A percentile compares a stretch with the other conserved stretches of the same genome.
phyloP scores from a whole-genome alignment of 768 basidiomycete genomes.

The Tylopilus plumbeoviolaceoides region DNA sequence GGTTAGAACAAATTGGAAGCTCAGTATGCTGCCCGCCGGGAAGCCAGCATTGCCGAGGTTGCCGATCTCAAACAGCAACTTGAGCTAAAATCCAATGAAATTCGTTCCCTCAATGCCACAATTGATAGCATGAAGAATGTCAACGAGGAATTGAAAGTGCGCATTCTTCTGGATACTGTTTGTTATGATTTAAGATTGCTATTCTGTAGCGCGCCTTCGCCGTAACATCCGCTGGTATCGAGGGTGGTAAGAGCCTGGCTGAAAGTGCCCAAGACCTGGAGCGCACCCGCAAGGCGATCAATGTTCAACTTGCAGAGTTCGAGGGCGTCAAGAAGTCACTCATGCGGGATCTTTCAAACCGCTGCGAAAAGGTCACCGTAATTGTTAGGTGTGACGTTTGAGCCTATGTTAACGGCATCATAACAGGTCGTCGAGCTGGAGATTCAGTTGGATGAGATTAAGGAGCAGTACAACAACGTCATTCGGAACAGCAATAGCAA shows the following conservation, averaged over 20 bases:
- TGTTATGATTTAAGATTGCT: background rate
- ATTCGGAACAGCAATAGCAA: slow-evolving; percentile 98
- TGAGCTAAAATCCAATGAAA: slow-evolving; percentile 79
- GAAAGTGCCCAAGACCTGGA: slow-evolving; percentile 98
- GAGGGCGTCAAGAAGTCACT: slow-evolving; percentile 98
- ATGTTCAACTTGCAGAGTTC: slow-evolving; percentile 97
- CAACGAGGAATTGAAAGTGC: slow-evolving; percentile 96
- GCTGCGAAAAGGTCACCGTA: slow-evolving; percentile 87
- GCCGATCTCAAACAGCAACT: slow-evolving; percentile 86
- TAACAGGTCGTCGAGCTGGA: slow-evolving; percentile 94
- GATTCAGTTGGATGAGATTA: slow-evolving; percentile 97
- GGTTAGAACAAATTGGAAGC: slow-evolving; percentile 86
- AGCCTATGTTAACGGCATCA: slow-evolving; percentile 10
- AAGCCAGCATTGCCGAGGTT: slow-evolving; percentile 82
- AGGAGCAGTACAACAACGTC: slow-evolving; percentile 98
- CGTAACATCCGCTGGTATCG: slow-evolving; percentile 94
- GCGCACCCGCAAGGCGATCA: slow-evolving; percentile 92
- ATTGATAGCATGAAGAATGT: slow-evolving; percentile 93
- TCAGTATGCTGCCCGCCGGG: slow-evolving; percentile 90
- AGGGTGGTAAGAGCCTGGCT: slow-evolving; percentile 94
- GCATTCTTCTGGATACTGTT: slow-evolving; percentile 13
- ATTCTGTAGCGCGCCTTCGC: slow-evolving; percentile 83
- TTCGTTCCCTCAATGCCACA: slow-evolving; percentile 76
- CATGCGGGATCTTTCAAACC: slow-evolving; percentile 98
- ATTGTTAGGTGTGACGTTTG: slow-evolving; percentile 10